These are phyloP conservation scores for Przewalskia tangutica DNA, from an alignment of 257 asterid species.

Conservation along the genomic window DNA sequence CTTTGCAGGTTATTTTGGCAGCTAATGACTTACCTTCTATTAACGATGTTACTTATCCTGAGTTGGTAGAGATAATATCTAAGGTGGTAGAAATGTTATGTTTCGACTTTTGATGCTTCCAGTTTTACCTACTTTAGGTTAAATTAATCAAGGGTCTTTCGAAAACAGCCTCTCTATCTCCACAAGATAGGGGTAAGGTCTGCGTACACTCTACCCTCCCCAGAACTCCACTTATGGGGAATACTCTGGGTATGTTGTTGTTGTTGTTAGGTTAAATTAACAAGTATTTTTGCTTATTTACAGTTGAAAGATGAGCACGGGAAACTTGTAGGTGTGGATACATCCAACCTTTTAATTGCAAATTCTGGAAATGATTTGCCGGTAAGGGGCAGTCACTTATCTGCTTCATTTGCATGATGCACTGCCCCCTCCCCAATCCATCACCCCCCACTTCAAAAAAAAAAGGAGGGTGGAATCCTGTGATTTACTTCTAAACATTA, in stretches of 20 bases:
- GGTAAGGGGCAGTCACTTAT: constrained; percentile 36
- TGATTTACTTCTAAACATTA: not conserved
- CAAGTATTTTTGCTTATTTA: constrained; percentile 9
- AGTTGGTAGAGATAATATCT: constrained; percentile 62
- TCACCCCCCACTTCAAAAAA: not conserved
- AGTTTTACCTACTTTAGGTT: constrained; percentile 11
- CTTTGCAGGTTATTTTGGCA: constrained; percentile 75
- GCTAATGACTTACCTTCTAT: constrained; percentile 94
- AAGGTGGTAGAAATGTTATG: constrained; percentile 41
- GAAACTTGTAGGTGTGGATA: constrained; percentile 70
- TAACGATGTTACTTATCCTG: constrained; percentile 73
- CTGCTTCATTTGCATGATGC: not conserved
- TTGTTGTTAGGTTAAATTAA: constrained; percentile 8
- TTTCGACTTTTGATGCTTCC: constrained; percentile 4
- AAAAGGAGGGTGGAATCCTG: not conserved
- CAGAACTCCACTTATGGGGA: no score
- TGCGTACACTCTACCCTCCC: no score
- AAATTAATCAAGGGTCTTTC: not conserved
- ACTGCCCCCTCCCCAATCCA: not conserved
- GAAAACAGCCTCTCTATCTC: no score
- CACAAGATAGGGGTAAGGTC: no score
- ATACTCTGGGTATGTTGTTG: no score
- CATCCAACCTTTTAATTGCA: constrained; percentile 70
- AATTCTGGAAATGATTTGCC: constrained; percentile 96
- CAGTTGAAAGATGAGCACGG: constrained; percentile 86